A percentile compares a stretch with the other conserved stretches of the same genome.
phyloP scores from a whole-genome alignment of 23 red algal species.

The Gracilaria domingensis region DNA sequence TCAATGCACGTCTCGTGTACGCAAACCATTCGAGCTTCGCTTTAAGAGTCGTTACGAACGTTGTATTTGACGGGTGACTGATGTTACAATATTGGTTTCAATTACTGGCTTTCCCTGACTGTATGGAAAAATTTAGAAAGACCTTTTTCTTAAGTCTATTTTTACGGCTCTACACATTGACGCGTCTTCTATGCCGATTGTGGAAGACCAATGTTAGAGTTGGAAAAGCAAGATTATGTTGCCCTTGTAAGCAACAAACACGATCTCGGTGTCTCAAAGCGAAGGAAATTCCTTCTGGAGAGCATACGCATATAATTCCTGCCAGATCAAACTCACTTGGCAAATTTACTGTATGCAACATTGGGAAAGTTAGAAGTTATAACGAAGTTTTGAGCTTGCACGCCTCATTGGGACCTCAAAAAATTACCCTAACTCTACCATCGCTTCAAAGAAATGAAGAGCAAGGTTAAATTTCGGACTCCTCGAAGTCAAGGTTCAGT shows the following conservation, averaged over 20 bases:
- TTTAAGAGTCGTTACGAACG: neutral
- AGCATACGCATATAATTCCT: neutral
- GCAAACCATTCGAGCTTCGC: neutral
- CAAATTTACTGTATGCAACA: neutral
- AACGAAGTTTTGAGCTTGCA: neutral
- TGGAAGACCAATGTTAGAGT: neutral
- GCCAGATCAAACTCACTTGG: neutral
- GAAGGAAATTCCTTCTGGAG: neutral
- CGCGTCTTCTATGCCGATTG: neutral
- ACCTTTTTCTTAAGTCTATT: constrained; percentile 22
- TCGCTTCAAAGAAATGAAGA: neutral
- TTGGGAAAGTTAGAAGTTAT: neutral
- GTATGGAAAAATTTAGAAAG: neutral
- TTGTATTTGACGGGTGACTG: constrained; percentile 33
- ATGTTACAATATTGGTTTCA: neutral
- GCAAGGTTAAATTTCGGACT: neutral
- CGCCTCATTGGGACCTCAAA: neutral
- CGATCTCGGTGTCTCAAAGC: neutral
- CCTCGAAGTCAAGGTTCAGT: neutral
- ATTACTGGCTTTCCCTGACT: no score
- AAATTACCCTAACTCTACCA: neutral
- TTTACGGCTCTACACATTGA: neutral
- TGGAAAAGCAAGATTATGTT: neutral
- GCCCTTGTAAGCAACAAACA: neutral
- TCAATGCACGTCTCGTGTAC: neutral